A percentile compares a stretch with the other conserved stretches of the same genome.
Conservation (phyloP, 31 red algal species). For the Asparagopsis taxiformis region DNA sequence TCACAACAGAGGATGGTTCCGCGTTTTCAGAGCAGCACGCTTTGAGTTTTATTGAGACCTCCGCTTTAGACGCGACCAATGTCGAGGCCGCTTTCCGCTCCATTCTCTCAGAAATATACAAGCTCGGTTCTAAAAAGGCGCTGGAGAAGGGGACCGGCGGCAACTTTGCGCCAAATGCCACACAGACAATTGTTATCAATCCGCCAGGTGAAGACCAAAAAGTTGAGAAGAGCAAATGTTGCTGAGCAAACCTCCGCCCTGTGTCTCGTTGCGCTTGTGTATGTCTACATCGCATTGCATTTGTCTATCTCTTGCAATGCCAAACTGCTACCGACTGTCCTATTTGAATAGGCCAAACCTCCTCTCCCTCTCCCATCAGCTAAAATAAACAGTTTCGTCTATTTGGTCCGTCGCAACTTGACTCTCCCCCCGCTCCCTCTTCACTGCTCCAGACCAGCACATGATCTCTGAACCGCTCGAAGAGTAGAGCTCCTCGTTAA, state of each 20-base stretch:
- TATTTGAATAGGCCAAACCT: too few relatives aligned
- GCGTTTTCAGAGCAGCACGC: conserved; percentile 65
- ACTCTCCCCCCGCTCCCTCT: not conserved
- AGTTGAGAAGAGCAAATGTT: conserved; percentile 55
- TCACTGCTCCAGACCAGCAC: not conserved
- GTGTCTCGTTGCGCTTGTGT: conserved; percentile 2
- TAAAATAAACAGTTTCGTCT: too few relatives aligned
- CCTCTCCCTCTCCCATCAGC: too few relatives aligned
- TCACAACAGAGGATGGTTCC: conserved; percentile 79
- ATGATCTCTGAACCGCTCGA: not conserved
- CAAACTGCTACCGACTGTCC: too few relatives aligned
- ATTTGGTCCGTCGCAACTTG: too few relatives aligned
- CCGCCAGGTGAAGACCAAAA: conserved; percentile 42
- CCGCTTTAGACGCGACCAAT: conserved; percentile 79
- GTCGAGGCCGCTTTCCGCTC: conserved; percentile 87
- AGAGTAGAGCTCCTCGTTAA: conserved; percentile 21
- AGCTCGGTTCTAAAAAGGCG: conserved; percentile 73
- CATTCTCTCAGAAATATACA: conserved; percentile 92
- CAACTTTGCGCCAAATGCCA: conserved; percentile 54
- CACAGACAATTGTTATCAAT: conserved; percentile 68
- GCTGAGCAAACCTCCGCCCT: conserved; percentile 11
- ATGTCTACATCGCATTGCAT: not conserved
- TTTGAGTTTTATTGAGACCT: conserved; percentile 93
- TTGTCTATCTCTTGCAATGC: not conserved
- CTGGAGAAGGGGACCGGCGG: conserved; percentile 41